A percentile compares a stretch with the other conserved stretches of the same genome.
Evolutionary conservation across 2,329 filamentous ascomycete species (phyloP).

Genomic region (Didymella lethalis): DNA sequence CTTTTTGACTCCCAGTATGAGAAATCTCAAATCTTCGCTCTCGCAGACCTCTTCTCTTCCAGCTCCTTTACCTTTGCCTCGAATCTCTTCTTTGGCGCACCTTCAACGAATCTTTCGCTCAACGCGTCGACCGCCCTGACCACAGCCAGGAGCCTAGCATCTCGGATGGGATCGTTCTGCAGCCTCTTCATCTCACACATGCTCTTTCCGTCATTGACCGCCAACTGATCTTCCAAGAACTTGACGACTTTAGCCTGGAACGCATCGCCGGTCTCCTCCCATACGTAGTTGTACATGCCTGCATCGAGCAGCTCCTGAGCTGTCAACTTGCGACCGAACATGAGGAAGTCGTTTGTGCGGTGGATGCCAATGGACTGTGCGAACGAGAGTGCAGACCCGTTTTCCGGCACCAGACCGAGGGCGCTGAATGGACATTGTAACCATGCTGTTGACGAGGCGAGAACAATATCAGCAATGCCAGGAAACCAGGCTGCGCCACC

Average conservation of each 20-base stretch:
- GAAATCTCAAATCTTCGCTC: conserved; percentile 35
- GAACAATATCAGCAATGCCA: conserved; percentile 59
- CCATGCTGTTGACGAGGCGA: conserved; percentile 56
- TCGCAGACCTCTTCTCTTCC: conserved; percentile 45
- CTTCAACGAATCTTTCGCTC: conserved; percentile 59
- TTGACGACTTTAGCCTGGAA: conserved; percentile 54
- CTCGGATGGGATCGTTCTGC: conserved; percentile 57
- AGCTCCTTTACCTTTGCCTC: conserved; percentile 50
- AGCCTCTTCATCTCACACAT: conserved; percentile 63
- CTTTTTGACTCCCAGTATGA: neutral
- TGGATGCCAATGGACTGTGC: conserved; percentile 59
- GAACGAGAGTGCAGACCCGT: conserved; percentile 57
- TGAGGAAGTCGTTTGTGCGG: conserved; percentile 61
- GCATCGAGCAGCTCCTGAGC: conserved; percentile 55
- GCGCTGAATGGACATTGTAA: conserved; percentile 60
- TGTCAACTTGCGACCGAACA: conserved; percentile 59
- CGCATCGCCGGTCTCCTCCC: conserved; percentile 48
- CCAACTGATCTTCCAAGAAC: conserved; percentile 56
- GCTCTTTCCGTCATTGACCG: conserved; percentile 59
- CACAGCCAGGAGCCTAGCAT: conserved; percentile 57
- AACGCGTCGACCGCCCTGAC: conserved; percentile 59
- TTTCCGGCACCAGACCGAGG: conserved; percentile 59
- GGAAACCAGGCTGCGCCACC: conserved; percentile 60
- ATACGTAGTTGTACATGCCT: conserved; percentile 59
- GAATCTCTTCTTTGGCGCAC: conserved; percentile 57